Evolutionary conservation across 2,329 filamentous ascomycete species (phyloP), one percentile per base, ranked within the genome.

Genomic region (Pseudogymnoascus sp.): DNA sequence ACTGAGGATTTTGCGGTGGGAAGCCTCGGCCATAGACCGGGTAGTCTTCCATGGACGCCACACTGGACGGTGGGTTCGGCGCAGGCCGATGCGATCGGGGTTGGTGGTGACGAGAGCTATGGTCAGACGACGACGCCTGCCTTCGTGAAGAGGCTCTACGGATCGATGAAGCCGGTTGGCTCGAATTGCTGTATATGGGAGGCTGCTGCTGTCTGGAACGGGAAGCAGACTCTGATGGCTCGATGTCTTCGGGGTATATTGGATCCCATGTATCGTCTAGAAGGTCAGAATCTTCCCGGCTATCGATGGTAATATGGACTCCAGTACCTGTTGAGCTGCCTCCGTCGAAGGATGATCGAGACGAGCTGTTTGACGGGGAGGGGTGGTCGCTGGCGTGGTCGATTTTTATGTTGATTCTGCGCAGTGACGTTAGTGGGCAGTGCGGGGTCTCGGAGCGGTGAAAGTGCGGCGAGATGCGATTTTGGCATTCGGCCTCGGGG

Each of bases 11-110:
- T 65, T 71, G 70, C 58, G 69, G 70, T 60, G 72, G 69, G 41
- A 68, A 69, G 64, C 68, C 67, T 68, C 63, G 73, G 74, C 76
- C 79, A 77, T 74, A 77, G 67, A 69, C 73, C 64, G 76, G 74
- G 70, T 81, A 86, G n/a, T 89, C 85, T 22, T 89, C 85, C 18
- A 78, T 79, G 36, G 81, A 81, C 71, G 88, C 87, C 77, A 82
- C 79, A 72, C 81, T 88, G 77, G 84, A 82, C 61, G 83, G 77
- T 65, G 80, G 78, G 65, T 77, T 77, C 66, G 81, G 80, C 63
- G 74, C 62, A 72, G 77, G 74, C 74, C 66, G 77, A 66, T 73
- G 69, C 69, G 76, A 65, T 64, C 71, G 72, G 61, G 72, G 75
- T 64, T 72, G 75, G 54, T 62, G 66, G 37, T 66, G 65, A 50